Conservation (phyloP, 176 grass and related monocot species). For the Puya raimondii region DNA sequence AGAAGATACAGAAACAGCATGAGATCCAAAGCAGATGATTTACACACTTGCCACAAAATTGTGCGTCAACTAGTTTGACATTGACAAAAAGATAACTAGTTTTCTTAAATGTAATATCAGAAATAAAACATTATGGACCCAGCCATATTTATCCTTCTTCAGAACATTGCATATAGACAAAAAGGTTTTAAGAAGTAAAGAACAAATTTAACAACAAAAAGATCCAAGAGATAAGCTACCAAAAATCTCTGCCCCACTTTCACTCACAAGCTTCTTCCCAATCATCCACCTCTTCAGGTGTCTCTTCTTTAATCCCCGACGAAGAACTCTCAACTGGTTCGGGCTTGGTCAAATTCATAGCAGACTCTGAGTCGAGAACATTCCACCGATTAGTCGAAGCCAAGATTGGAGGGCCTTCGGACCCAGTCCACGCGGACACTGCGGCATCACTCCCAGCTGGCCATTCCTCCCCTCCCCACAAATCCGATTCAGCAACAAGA, state of each 20-base stretch:
- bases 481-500: constrained; percentile 33
- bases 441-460: constrained; percentile 31
- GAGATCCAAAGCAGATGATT: too few relatives aligned
- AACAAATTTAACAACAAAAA: constrained; percentile 4
- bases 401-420: constrained; percentile 22
- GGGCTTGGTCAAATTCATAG: constrained; percentile 7
- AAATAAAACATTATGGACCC: too few relatives aligned
- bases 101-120: too few relatives aligned
- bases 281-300: constrained; percentile 52
- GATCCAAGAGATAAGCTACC: not conserved
- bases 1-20: too few relatives aligned
- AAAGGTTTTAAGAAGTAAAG: not conserved
- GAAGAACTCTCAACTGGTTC: constrained; percentile 5
- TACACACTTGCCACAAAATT: too few relatives aligned
- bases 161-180: not conserved
- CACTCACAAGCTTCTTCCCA: constrained; percentile 86
- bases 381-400: constrained; percentile 55
- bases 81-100: too few relatives aligned
- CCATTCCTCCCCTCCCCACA: constrained; percentile 45
- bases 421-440: constrained; percentile 18
- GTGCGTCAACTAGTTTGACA: too few relatives aligned
- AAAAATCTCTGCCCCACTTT: constrained; percentile 3
- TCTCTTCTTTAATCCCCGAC: constrained; percentile 26
- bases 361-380: constrained; percentile 47
- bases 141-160: not conserved